Base-by-base conservation (phyloP, 2,329 filamentous ascomycete genomes). In the Myrmaecium sp. region DNA sequence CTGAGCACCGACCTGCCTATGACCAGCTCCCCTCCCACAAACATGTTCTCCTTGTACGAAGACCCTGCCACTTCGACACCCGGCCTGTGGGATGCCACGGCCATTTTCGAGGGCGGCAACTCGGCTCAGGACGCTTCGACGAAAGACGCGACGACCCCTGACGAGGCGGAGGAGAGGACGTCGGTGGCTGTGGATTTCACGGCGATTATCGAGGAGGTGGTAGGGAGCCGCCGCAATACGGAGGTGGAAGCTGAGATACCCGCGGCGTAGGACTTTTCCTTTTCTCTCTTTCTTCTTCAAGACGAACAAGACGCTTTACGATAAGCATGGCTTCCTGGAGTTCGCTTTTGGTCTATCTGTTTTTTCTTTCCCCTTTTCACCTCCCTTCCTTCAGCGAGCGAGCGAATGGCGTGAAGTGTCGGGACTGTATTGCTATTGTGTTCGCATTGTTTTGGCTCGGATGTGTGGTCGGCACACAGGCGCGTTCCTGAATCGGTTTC, bases 171-270 rank as follows among this genome's bases (percentile, higher is more conserved):
- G 7, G 45, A 46, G 32, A 44, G 43, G 33, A 38, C 40, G 21
- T 42, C 40, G 5, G 37, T 46, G 27, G 44, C 38, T 15, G 39
- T 46, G 5, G 47, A 52, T 16, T 45, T 52, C 27, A 39, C 43
- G 9, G 43, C 41, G 9, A 49, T 52, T 39, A 51, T 52, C 23
- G 46, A 50, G 23, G 43, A 46, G 27, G 47, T 50, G 4, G 27
- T 23, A 14, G 25, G 22, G 13, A 17, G n/a, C n/a, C n/a, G n/a
- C n/a, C n/a, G n/a, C n/a, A n/a, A n/a, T n/a, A n/a, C n/a, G n/a
- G n/a, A n/a, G 45, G 43, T n/a, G 35, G 36, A 34, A 36, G 34
- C 14, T 13, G 20, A 6, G 18, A 16, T 27, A 13, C 20, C 5
- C 10, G 12, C 13, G n/a, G 11, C 6, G 21, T n/a, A n/a, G 11